phyloP scores from a whole-genome alignment of 306 rosid species.

The Mucuna pruriens region DNA sequence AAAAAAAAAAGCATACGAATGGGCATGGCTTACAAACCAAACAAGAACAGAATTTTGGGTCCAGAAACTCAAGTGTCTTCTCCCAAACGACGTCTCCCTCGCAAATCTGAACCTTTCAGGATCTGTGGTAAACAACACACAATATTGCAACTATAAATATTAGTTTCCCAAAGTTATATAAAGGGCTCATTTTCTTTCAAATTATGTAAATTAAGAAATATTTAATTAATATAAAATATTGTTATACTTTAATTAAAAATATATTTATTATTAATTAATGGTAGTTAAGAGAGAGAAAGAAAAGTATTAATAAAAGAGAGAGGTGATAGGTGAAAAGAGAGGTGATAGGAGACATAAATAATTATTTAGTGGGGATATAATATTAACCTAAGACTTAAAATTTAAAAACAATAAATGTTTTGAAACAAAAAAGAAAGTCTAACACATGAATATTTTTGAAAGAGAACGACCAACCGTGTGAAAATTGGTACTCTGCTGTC shows the following conservation, averaged over 20 bases:
- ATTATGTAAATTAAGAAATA: background rate
- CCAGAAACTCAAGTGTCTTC: background rate
- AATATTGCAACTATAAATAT: background rate
- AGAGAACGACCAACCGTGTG: background rate
- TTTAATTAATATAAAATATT: background rate
- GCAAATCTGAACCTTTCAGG: conserved; percentile 16
- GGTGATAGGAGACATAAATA: background rate
- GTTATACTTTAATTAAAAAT: background rate
- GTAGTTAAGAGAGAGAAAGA: background rate
- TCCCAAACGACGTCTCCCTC: background rate
- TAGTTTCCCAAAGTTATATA: background rate
- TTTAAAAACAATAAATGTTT: too few relatives aligned
- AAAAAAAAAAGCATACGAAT: too few relatives aligned
- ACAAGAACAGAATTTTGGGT: background rate
- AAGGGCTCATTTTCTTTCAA: background rate
- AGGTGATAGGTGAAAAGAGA: background rate
- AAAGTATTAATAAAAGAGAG: background rate
- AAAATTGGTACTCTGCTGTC: conserved; percentile 7
- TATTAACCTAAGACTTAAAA: too few relatives aligned
- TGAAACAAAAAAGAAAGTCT: too few relatives aligned
- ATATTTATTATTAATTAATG: background rate
- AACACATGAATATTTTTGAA: background rate
- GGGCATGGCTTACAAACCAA: background rate
- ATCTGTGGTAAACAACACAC: background rate
- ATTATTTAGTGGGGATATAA: background rate